Conservation (phyloP, 2,329 filamentous ascomycete species). For the Claviceps paspali region DNA sequence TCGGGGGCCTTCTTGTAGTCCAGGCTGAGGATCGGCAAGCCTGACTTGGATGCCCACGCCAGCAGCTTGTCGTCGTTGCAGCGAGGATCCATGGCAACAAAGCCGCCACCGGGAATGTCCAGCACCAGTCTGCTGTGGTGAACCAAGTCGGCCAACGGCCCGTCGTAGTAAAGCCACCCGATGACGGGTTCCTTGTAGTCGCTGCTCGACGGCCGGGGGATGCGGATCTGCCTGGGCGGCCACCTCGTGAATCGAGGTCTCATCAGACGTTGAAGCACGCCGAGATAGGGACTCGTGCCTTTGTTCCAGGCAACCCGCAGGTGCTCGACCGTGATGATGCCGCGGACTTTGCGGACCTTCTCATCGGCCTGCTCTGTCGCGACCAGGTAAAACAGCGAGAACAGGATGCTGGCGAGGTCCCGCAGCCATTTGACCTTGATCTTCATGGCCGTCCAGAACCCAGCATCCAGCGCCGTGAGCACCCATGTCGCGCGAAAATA, state of each 20-base stretch:
- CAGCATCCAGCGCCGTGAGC: conserved; percentile 83
- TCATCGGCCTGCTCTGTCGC: conserved; percentile 91
- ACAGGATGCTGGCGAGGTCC: conserved; percentile 69
- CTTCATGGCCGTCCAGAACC: conserved; percentile 97
- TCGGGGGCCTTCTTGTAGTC: conserved; percentile 55
- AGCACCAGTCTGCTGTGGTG: conserved; percentile 66
- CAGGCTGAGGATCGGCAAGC: conserved; percentile 75
- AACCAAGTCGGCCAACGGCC: conserved; percentile 61
- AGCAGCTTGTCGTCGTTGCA: conserved; percentile 89
- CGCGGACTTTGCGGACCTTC: conserved; percentile 83
- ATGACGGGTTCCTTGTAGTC: conserved; percentile 70
- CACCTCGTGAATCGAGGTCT: conserved; percentile 69
- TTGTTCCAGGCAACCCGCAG: conserved; percentile 93
- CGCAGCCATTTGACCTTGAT: conserved; percentile 65
- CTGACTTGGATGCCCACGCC: conserved; percentile 79
- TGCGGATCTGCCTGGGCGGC: conserved; percentile 67
- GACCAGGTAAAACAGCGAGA: conserved; percentile 80
- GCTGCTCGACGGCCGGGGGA: conserved; percentile 64
- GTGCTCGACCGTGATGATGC: conserved; percentile 78
- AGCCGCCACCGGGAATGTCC: conserved; percentile 87
- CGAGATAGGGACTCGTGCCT: conserved; percentile 71
- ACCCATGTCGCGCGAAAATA: conserved; percentile 98
- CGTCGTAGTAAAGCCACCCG: conserved; percentile 91
- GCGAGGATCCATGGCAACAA: conserved; percentile 92
- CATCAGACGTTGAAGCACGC: conserved; percentile 54